Base-by-base conservation (phyloP, 768 basidiomycete species). In the Hygrophoropsis aurantiaca region DNA sequence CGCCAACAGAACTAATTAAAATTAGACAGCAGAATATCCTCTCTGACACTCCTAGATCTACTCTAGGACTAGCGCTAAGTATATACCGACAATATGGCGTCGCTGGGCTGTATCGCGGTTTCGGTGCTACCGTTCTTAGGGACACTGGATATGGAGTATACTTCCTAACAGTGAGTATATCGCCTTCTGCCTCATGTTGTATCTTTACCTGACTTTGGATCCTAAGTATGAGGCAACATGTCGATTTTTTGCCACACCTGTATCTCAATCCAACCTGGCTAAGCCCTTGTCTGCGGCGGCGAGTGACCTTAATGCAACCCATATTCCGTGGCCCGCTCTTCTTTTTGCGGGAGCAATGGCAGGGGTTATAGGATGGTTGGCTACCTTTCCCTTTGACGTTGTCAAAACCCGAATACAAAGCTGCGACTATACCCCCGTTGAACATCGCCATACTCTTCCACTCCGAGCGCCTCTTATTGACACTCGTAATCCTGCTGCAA, bases 371-470 rank as follows among this genome's bases (percentile, higher is more conserved):
- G 87, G 88, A 8, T 94, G 91, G 91, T 30, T 83, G 0, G 74
- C 71, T 2, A 94, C 92, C 1, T 97, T 95, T 62, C 90, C 91
- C 2, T 72, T 93, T 46, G 93, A 97, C 58, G 87, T 93, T 3
- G 76, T 94, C 51, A 95, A 97, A 70, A 94, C 94, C 11, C 81
- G 92, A 5, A 80, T 94, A 56, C 93, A 97, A 64, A 80, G 80
- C 40, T 61, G 54, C 20, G 45, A 60, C 2, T 44, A 38, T 10
- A 37, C 38, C 8, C 15, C 51, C n/a, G 16, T 20, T 13, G 33
- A 23, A 23, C 30, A 52, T 3, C 20, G 10, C 10, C 32, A n/a
- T 7, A 36, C 19, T 25, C 19, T 24, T 19, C 21, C 4, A n/a
- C 42, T 3, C 27, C 49, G 9, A 9, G 52, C 20, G 32, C 35